Base-by-base conservation (phyloP, 1,284 basidiomycete genomes). In the Boletus hoseneyae region DNA sequence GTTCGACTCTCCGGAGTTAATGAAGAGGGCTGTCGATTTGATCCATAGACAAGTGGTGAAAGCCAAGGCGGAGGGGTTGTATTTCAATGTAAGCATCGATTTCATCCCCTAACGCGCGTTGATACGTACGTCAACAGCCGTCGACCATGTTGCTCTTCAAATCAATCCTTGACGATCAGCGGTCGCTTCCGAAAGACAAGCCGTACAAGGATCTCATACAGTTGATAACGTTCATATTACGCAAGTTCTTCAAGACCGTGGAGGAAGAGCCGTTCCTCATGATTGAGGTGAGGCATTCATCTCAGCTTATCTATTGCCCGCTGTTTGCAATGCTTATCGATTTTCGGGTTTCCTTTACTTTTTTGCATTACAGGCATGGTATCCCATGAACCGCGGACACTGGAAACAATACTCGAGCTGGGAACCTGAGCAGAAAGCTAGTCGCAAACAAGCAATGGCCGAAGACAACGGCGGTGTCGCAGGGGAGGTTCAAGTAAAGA, bases 231-330 rank as follows among this genome's bases (percentile, higher is more conserved):
- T 97, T 81, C 68, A 77, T 97, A 47, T 75, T 96, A 48, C 83
- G 90, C 38, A 85, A 88, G 64, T 97, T 96, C 75, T 97, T 97
- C 81, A 97, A 95, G 66, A 80, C 83, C 6, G 76, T 92, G 37
- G 77, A 82, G 48, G 81, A 90, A 53, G 86, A 95, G 54, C 78
- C 90, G 0, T 88, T 96, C 70, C 72, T 96, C 36, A 78, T 92
- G 50, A 77, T 97, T 48, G 92, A 97, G 75, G 89, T 63, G 60
- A 65, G 61, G 59, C 52, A 48, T 57, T 66, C 59, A 58, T 66
- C 30, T 58, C 45, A 42, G 48, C 56, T 58, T 59, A 68, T 68
- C 56, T 50, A 41, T 55, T 34, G 45, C 38, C 51, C 56, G 46
- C 39, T 41, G 43, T 52, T 42, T 43, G 49, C 56, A 50, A 47